A percentile compares a stretch with the other conserved stretches of the same genome.
Evolutionary conservation across 352 stramenopile species (phyloP).

Genomic region (Plasmopara muralis): DNA sequence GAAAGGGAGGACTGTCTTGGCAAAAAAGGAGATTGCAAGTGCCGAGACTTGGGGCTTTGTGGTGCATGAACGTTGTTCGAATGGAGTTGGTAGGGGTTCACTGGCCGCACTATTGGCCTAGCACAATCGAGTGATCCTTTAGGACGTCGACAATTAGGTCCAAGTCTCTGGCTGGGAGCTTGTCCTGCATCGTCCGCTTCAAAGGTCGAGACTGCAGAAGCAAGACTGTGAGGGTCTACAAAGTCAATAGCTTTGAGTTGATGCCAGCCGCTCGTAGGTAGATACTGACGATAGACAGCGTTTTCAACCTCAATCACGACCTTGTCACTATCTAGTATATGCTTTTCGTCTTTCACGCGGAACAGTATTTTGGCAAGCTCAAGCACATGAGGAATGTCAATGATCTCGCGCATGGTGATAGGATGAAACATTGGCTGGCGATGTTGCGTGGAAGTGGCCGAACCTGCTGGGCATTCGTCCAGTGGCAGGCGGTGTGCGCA

Average conservation of each 20-base stretch:
- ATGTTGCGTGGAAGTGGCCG: constrained; percentile 6
- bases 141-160: constrained; percentile 12
- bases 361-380: constrained; percentile 44
- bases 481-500: constrained; percentile 12
- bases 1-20: constrained; percentile 3
- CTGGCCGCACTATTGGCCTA: constrained; percentile 27
- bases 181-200: not conserved
- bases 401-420: constrained; percentile 48
- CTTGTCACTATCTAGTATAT: constrained; percentile 30
- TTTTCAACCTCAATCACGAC: constrained; percentile 46
- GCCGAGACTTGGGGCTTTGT: constrained; percentile 42
- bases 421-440: constrained; percentile 48
- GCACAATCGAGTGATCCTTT: constrained; percentile 10
- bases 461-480: constrained; percentile 11
- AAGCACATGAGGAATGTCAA: constrained; percentile 37
- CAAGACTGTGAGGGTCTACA: constrained; percentile 18
- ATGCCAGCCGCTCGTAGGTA: constrained; percentile 37
- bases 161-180: not conserved
- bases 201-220: constrained; percentile 2
- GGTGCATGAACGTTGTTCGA: constrained; percentile 34
- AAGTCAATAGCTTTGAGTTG: constrained; percentile 55
- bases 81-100: constrained; percentile 55
- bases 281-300: constrained; percentile 46
- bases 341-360: constrained; percentile 36
- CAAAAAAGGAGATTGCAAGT: constrained; percentile 7